phyloP scores from a whole-genome alignment of 192 early-diverging fungal genomes.

The Rhizoclosmatium sp. region DNA sequence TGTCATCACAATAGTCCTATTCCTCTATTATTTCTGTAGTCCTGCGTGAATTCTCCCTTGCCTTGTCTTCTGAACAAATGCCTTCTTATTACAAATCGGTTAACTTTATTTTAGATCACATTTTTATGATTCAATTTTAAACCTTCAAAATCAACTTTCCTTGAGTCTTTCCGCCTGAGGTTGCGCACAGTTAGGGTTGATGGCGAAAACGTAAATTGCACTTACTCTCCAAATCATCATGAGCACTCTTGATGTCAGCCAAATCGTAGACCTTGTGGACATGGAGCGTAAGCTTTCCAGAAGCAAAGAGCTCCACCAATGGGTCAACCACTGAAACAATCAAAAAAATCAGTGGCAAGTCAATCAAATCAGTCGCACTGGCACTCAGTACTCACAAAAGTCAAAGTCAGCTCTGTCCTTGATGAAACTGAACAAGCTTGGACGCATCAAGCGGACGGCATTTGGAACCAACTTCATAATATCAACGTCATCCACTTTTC shows the following conservation, averaged over 20 bases:
- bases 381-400: constrained; percentile 41
- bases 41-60: too few species aligned
- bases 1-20: too few species aligned
- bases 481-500: constrained; percentile 64
- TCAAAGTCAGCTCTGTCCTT: constrained; percentile 72
- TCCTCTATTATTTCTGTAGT: too few species aligned
- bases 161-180: constrained; percentile 38
- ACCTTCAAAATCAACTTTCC: constrained; percentile 42
- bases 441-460: constrained; percentile 77
- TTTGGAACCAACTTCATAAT: constrained; percentile 69
- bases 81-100: too few species aligned
- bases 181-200: not conserved
- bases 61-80: too few species aligned
- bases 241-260: constrained; percentile 76
- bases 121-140: not conserved
- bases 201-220: not conserved
- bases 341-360: constrained; percentile 18
- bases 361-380: not conserved
- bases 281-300: constrained; percentile 67
- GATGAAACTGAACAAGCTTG: constrained; percentile 77
- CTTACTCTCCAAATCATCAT: constrained; percentile 72
- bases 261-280: constrained; percentile 81
- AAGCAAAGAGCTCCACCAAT: constrained; percentile 65
- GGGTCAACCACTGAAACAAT: constrained; percentile 52
- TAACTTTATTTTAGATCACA: too few species aligned